phyloP scores from a whole-genome alignment of 2,329 filamentous ascomycete genomes.

The Pseudogymnoascus sp. region DNA sequence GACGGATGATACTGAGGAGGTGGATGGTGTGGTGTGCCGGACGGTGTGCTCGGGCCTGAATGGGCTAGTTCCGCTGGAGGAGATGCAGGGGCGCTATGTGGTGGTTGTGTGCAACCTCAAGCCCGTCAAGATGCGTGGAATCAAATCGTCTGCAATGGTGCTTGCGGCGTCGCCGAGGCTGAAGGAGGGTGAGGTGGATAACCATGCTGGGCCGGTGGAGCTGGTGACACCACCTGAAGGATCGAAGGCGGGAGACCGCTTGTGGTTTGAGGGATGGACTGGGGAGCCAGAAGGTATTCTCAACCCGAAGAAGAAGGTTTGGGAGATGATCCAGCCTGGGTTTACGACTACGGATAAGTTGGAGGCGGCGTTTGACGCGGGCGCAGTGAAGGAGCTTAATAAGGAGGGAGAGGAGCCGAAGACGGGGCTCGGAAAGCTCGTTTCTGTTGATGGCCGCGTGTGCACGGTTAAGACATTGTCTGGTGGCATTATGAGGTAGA shows the following conservation, averaged over 20 bases:
- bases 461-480: constrained; percentile 79
- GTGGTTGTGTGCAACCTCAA: constrained; percentile 96
- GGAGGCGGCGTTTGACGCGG: constrained; percentile 81
- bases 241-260: constrained; percentile 72
- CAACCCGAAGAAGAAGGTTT: constrained; percentile 99
- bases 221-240: constrained; percentile 75
- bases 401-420: constrained; percentile 50
- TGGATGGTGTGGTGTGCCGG: constrained; percentile 82
- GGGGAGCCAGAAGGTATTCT: constrained; percentile 87
- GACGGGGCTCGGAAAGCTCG: constrained; percentile 50
- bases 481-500: constrained; percentile 72
- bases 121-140: constrained; percentile 96
- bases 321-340: constrained; percentile 93
- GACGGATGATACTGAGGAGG: constrained; percentile 81
- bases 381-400: constrained; percentile 65
- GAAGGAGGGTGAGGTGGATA: constrained; percentile 72
- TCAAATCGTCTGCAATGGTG: constrained; percentile 80
- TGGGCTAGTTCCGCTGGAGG: constrained; percentile 81
- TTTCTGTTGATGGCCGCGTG: constrained; percentile 61
- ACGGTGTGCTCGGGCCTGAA: constrained; percentile 97
- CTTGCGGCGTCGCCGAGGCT: constrained; percentile 82
- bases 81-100: constrained; percentile 95
- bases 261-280: constrained; percentile 91
- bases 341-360: constrained; percentile 80
- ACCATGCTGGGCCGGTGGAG: constrained; percentile 87